These are phyloP conservation scores for Colletotrichum sidae DNA, from an alignment of 2,329 filamentous ascomycete genomes.

Conservation along the genomic window DNA sequence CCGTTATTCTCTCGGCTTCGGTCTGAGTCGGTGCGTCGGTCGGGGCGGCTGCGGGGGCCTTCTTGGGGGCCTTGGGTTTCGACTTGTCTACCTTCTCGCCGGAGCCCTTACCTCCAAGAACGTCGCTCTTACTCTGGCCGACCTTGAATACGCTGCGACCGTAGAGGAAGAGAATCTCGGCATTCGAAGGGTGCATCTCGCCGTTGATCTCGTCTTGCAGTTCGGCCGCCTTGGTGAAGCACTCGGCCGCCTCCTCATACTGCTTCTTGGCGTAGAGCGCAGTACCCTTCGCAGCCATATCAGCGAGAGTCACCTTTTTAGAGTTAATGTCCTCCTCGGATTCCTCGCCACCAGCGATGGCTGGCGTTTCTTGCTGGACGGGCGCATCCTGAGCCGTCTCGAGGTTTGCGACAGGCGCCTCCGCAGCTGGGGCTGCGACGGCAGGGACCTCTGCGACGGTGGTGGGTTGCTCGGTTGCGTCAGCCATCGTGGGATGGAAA, in stretches of 20 bases:
- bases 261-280: slow-evolving; percentile 91
- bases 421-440: slow-evolving; percentile 29
- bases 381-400: slow-evolving; percentile 36
- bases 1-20: slow-evolving; percentile 55
- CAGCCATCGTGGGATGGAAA: slow-evolving; percentile 42
- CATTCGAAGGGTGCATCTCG: slow-evolving; percentile 90
- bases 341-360: slow-evolving; percentile 25
- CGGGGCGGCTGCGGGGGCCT: slow-evolving; percentile 44
- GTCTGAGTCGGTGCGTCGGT: slow-evolving; percentile 47
- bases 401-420: slow-evolving; percentile 41
- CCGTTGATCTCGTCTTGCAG: slow-evolving; percentile 92
- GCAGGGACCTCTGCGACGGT: slow-evolving; percentile 35
- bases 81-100: slow-evolving; percentile 58
- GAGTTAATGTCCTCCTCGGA: slow-evolving; percentile 60
- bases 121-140: slow-evolving; percentile 93
- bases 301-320: slow-evolving; percentile 75
- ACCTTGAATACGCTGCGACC: slow-evolving; percentile 94
- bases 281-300: slow-evolving; percentile 83
- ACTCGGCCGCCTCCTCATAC: slow-evolving; percentile 85
- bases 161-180: slow-evolving; percentile 93
- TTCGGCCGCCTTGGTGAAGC: slow-evolving; percentile 89
- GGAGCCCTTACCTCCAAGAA: slow-evolving; percentile 84
- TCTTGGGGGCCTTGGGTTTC: slow-evolving; percentile 52
- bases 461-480: slow-evolving; percentile 44
- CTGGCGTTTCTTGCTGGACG: slow-evolving; percentile 28